These are phyloP conservation scores for Fusarium papillatum DNA, from an alignment of 2,329 filamentous ascomycete genomes.

Conservation along the genomic window DNA sequence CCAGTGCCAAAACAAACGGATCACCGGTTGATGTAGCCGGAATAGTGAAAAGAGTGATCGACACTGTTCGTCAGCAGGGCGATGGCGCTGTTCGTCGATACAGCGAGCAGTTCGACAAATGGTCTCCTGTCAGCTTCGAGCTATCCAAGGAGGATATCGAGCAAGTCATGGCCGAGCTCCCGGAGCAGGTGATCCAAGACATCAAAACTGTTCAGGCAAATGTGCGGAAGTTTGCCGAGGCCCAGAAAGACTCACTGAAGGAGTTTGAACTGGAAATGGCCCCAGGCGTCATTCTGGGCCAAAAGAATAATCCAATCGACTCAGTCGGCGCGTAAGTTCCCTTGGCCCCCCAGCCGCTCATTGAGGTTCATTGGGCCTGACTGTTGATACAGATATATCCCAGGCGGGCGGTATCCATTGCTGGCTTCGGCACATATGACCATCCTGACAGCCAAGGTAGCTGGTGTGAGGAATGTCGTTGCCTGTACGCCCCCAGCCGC, in stretches of 20 bases:
- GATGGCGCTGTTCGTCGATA: conserved; percentile 63
- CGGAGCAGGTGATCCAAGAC: conserved; percentile 55
- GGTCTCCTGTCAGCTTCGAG: conserved; percentile 62
- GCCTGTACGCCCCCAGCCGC: conserved; percentile 24
- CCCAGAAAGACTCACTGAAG: conserved; percentile 6
- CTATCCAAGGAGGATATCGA: conserved; percentile 60
- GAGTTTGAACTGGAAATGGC: conserved; percentile 17
- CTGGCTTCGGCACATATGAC: conserved; percentile 32
- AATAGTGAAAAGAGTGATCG: neutral
- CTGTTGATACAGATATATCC: conserved; percentile 7
- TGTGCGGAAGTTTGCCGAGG: conserved; percentile 12
- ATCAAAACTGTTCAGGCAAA: conserved; percentile 44
- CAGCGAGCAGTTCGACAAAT: conserved; percentile 67
- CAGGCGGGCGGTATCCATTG: conserved; percentile 2
- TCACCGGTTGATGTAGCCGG: neutral
- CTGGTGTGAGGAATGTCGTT: conserved; percentile 22
- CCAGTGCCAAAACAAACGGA: neutral
- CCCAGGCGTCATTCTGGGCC: conserved; percentile 6
- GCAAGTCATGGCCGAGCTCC: conserved; percentile 55
- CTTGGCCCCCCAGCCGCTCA: neutral
- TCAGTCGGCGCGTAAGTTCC: neutral
- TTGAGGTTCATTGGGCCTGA: neutral
- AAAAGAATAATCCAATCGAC: conserved; percentile 11
- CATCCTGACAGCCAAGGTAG: conserved; percentile 30
- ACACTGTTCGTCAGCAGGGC: conserved; percentile 46